phyloP scores from a whole-genome alignment of 768 basidiomycete genomes.

The Xerocomus brunneocitrinus region DNA sequence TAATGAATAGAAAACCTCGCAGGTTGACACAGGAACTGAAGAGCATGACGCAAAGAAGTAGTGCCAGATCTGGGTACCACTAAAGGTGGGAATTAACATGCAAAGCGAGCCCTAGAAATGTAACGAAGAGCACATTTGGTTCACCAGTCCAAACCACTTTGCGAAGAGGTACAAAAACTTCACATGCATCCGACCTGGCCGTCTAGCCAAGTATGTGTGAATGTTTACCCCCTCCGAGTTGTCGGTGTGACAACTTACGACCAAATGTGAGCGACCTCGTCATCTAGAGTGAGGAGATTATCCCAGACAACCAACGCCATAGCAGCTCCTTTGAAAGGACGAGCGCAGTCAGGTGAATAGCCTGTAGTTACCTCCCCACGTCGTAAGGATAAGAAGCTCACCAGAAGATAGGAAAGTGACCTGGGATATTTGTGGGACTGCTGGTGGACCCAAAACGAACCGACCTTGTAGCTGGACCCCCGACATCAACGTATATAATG shows the following conservation, averaged over 20 bases:
- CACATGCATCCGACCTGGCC: conserved; percentile 3
- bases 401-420: conserved; percentile 6
- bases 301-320: conserved; percentile 14
- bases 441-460: neutral
- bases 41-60: neutral
- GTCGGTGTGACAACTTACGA: conserved; percentile 12
- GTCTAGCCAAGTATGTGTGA: conserved; percentile 1
- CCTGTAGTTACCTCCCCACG: neutral
- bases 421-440: conserved; percentile 1
- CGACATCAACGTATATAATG: neutral
- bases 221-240: too few relatives aligned
- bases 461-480: neutral
- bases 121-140: conserved; percentile 7
- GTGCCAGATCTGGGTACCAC: conserved; percentile 1
- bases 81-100: conserved; percentile 5
- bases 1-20: neutral
- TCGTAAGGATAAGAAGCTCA: conserved; percentile 1
- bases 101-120: neutral
- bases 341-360: neutral
- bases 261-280: conserved; percentile 19
- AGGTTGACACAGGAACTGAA: conserved; percentile 1
- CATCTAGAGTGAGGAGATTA: conserved; percentile 12
- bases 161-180: conserved; percentile 21
- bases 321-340: conserved; percentile 7
- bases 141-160: conserved; percentile 21